Evolutionary conservation across 202 grass and related monocot genomes (phyloP), one percentile per base, ranked within the genome.

Genomic region (Eragrostis tef): DNA sequence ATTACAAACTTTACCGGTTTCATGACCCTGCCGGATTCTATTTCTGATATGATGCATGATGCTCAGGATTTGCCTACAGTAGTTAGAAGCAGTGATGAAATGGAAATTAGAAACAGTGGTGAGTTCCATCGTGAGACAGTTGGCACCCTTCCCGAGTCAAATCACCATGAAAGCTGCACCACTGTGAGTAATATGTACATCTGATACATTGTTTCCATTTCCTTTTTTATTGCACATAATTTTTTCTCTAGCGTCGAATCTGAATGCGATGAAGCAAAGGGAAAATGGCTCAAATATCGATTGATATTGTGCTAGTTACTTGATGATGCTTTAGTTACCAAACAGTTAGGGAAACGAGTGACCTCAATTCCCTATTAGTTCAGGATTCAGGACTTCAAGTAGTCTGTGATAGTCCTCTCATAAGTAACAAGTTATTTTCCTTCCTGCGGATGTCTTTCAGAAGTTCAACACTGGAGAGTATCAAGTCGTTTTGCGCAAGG

Each of bases 401-500:
- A 56, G 11, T 49, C 3, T 26, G 4, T 47, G 62, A 73, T 65
- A 50, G 7, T 78, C 78, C 15, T 82, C 16, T 70, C 46, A 36
- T 57, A 71, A 52, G 59, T 77, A 86, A 72, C 17, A 51, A 14
- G 13, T 77, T 82, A 9, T 46, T 86, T 78, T 83, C 34, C 74
- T 48, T 64, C 83, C 6, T 46, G 27, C 62, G 52, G 39, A 39
- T 77, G 34, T 51, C 22, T 66, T 58, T 87, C 71, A 88, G 80
- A 94, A 91, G 83, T 77, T 86, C 31, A 86, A 79, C 77, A 59
- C 73, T 84, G 81, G 81, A 82, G 88, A 93, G 59, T 88, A 84
- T 67, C 73, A 89, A 86, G 78, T 86, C 47, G 70, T 93, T 83
- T 75, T 95, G 66, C 75, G 72, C 87, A 98, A 98, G 81, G 95